Evolutionary conservation across 2,329 filamentous ascomycete species (phyloP).

Genomic region (Fusarium goolgardi): DNA sequence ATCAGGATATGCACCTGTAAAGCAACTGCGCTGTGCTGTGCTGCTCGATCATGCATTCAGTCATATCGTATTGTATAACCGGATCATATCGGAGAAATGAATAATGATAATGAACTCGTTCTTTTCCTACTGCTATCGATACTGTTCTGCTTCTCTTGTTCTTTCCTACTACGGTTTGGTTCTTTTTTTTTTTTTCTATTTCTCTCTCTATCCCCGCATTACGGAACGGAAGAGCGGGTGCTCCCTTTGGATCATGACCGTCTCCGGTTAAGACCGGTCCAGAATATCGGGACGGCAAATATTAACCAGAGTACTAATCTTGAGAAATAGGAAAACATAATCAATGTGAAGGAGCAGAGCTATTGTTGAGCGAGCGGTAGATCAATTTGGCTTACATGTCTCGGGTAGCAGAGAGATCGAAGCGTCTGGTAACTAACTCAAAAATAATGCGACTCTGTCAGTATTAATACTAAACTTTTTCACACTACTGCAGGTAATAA

Average conservation of each 20-base stretch:
- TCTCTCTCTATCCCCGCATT: constrained; percentile 32
- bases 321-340: background rate
- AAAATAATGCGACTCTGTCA: background rate
- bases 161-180: background rate
- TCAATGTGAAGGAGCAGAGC: background rate
- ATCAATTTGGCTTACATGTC: background rate
- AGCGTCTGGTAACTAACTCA: background rate
- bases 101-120: background rate
- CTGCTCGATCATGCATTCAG: constrained; percentile 34
- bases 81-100: constrained; percentile 31
- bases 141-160: background rate
- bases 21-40: background rate
- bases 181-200: constrained; percentile 8
- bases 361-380: background rate
- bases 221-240: constrained; percentile 35
- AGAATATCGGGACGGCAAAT: background rate
- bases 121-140: constrained; percentile 2
- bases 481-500: background rate
- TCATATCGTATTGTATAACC: constrained; percentile 17
- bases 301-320: background rate
- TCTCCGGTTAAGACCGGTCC: constrained; percentile 23
- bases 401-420: background rate
- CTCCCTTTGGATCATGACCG: constrained; percentile 18
- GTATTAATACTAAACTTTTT: background rate
- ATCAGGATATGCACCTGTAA: constrained; percentile 19